Evolutionary conservation across 179 eudicot species (phyloP), one percentile per base, ranked within the genome.

Genomic region (Beta corolliflora): DNA sequence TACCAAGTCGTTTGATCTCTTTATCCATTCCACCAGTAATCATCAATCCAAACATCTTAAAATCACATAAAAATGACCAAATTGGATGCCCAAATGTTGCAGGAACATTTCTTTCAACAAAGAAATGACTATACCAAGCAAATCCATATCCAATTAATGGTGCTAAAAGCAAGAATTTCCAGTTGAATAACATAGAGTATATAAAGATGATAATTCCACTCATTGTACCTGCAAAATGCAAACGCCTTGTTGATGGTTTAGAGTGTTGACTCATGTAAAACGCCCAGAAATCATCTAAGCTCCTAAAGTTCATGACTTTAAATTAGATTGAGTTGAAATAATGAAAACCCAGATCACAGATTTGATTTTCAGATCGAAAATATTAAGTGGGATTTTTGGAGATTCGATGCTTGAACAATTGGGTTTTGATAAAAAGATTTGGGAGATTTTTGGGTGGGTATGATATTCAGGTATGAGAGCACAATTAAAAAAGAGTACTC

Each of bases 41-140:
- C 93, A 93, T 95, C 71, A 93, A 89, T 1, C 93, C 98, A 90
- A 93, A 95, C 97, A 93, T 92, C 94, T 90, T 93, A 66, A 73
- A 83, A 90, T 93, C 98, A 86, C 98, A 95, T 9, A 88, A 48
- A 9, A 94, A 84, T 8, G 99, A 95, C 99, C 97, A 93, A 66
- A 95, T 5, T 0, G 98, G 99, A 70, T 95, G 95, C 53, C 98
- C 94, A 75, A 95, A 92, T 4, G 98, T 88, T 2, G 94, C 97
- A 0, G 97, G 99, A 55, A 87, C 81, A 76, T 95, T 95, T 63
- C 91, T 84, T 87, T 95, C 98, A 2, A 93, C 86, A 50, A 92
- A 92, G 83, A 92, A 90, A 87, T 93, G 98, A 67, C 98, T 93
- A 54, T 89, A 93, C 98, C 97, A 93, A 21, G 94, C 97, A 13